phyloP scores from a whole-genome alignment of 768 basidiomycete genomes.

The Pulveroboletus sp. region DNA sequence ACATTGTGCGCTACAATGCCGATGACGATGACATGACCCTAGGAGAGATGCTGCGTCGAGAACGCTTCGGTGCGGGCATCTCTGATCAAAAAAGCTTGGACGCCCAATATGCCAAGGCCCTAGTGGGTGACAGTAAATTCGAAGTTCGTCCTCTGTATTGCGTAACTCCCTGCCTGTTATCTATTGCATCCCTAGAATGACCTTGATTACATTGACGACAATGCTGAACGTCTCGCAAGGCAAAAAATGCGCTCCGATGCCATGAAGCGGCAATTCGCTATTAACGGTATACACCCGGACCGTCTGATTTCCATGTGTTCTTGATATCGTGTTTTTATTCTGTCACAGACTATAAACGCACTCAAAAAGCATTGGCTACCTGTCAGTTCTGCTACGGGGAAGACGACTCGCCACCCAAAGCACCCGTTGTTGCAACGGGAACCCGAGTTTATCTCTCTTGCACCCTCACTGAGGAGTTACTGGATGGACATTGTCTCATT shows the following conservation, averaged over 20 bases:
- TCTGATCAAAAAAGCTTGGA: conserved; percentile 91
- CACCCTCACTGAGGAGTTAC: conserved; percentile 82
- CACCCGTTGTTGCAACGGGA: conserved; percentile 86
- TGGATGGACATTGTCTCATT: conserved; percentile 89
- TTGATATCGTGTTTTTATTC: background rate
- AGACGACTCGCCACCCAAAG: conserved; percentile 84
- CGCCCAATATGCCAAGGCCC: conserved; percentile 80
- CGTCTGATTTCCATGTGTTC: background rate
- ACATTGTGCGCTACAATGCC: conserved; percentile 81
- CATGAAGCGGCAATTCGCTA: conserved; percentile 95
- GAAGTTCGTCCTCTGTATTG: conserved; percentile 43
- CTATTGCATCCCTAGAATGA: conserved; percentile 50
- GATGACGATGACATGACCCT: conserved; percentile 86
- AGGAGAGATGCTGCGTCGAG: conserved; percentile 90
- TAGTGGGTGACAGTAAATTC: conserved; percentile 86
- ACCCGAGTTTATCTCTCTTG: conserved; percentile 89
- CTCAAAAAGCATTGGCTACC: conserved; percentile 81
- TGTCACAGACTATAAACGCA: conserved; percentile 81
- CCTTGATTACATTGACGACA: conserved; percentile 94
- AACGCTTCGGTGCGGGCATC: conserved; percentile 83
- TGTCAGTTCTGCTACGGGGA: conserved; percentile 92
- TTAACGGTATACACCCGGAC: conserved; percentile 61
- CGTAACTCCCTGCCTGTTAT: background rate
- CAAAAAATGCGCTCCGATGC: conserved; percentile 96
- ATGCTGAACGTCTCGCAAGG: conserved; percentile 86